A percentile compares a stretch with the other conserved stretches of the same genome.
phyloP scores from a whole-genome alignment of 2,329 filamentous ascomycete genomes.

The Basipetospora chlamydospora region DNA sequence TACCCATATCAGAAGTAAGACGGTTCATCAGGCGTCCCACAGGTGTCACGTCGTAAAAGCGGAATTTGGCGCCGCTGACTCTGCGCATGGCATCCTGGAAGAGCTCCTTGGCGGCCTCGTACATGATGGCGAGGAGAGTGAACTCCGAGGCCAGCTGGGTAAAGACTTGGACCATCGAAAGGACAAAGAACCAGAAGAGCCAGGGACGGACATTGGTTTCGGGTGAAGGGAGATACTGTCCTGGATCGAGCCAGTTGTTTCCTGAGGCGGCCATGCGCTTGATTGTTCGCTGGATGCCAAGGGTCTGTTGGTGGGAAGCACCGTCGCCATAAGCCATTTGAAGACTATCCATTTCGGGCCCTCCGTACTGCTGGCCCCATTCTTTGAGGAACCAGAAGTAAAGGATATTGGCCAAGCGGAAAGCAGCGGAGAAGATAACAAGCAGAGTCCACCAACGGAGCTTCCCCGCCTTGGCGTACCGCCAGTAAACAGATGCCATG shows the following conservation, averaged over 20 bases:
- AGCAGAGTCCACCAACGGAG: constrained; percentile 58
- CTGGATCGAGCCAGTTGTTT: constrained; percentile 1
- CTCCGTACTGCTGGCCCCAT: constrained; percentile 63
- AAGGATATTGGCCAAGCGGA: constrained; percentile 48
- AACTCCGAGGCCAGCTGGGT: constrained; percentile 47
- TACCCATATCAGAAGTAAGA: constrained; percentile 78
- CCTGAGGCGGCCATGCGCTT: background rate
- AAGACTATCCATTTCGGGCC: constrained; percentile 7
- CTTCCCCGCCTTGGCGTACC: constrained; percentile 70
- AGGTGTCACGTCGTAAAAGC: constrained; percentile 83
- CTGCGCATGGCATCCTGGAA: constrained; percentile 59
- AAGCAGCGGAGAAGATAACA: constrained; percentile 46
- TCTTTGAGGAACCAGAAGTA: constrained; percentile 73
- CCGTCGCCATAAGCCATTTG: background rate
- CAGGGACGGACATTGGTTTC: constrained; percentile 55
- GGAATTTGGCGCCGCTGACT: constrained; percentile 69
- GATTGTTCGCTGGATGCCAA: background rate
- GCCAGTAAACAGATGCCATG: constrained; percentile 63
- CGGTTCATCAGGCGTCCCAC: constrained; percentile 86
- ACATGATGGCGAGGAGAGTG: constrained; percentile 62
- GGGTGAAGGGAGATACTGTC: constrained; percentile 24
- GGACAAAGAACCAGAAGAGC: constrained; percentile 53
- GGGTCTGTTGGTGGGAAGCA: background rate
- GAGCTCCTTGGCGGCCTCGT: constrained; percentile 60
- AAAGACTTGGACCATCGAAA: constrained; percentile 48